Conservation (phyloP, 2,329 filamentous ascomycete species). For the Lasiodiplodia hormozganensis region DNA sequence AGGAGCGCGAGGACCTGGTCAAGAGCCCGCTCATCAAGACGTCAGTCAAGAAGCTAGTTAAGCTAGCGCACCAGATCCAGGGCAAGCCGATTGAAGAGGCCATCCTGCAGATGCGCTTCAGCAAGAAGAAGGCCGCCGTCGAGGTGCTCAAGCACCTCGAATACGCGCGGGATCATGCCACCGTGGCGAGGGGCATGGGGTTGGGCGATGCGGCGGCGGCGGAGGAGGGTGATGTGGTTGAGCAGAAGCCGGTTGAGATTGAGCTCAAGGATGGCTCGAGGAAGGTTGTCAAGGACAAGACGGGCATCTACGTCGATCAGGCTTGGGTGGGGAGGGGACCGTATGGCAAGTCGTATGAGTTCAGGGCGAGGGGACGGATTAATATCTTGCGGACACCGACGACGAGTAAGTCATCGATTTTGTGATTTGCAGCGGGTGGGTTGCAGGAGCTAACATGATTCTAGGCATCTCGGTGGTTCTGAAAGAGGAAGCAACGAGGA, state of each 20-base stretch:
- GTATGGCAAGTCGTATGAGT: slow-evolving; percentile 67
- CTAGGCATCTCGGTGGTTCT: slow-evolving; percentile 78
- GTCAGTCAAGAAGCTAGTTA: slow-evolving; percentile 87
- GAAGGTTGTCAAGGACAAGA: slow-evolving; percentile 74
- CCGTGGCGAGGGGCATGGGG: slow-evolving; percentile 86
- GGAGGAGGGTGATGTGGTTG: slow-evolving; percentile 33
- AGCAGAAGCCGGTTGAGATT: slow-evolving; percentile 61
- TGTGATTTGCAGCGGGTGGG: background rate
- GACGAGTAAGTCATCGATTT: slow-evolving; percentile 67
- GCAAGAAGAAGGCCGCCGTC: slow-evolving; percentile 87
- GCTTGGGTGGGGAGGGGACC: slow-evolving; percentile 86
- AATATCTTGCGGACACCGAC: slow-evolving; percentile 73
- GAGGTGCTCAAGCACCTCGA: slow-evolving; percentile 82
- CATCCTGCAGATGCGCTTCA: slow-evolving; percentile 92
- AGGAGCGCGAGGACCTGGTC: slow-evolving; percentile 63
- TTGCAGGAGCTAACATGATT: slow-evolving; percentile 27
- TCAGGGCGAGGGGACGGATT: slow-evolving; percentile 76
- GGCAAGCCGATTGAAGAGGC: slow-evolving; percentile 96
- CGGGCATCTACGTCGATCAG: slow-evolving; percentile 87
- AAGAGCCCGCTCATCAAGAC: slow-evolving; percentile 81
- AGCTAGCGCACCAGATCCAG: slow-evolving; percentile 84
- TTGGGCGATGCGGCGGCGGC: slow-evolving; percentile 51
- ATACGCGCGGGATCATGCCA: slow-evolving; percentile 79
- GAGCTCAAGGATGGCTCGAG: slow-evolving; percentile 77
- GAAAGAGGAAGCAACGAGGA: slow-evolving; percentile 91